phyloP scores from a whole-genome alignment of 2,329 filamentous ascomycete genomes.

The Paraconiothyrium sp. region DNA sequence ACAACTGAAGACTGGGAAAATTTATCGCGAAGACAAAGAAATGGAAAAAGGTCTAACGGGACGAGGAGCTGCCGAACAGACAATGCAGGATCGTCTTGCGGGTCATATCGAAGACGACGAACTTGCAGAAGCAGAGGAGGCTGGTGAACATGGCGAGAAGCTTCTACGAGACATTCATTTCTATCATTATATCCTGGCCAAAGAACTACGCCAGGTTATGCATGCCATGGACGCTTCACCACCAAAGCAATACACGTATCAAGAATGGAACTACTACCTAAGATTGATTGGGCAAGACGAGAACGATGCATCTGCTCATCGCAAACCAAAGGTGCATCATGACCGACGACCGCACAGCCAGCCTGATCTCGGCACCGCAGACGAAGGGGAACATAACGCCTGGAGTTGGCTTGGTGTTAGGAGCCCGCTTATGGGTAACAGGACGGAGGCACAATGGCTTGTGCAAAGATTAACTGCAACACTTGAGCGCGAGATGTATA shows the following conservation, averaged over 20 bases:
- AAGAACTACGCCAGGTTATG: slow-evolving; percentile 56
- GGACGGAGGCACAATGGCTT: slow-evolving; percentile 78
- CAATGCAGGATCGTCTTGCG: slow-evolving; percentile 44
- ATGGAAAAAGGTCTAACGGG: slow-evolving; percentile 15
- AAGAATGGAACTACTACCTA: slow-evolving; percentile 53
- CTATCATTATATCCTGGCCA: slow-evolving; percentile 59
- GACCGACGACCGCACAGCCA: slow-evolving; percentile 29
- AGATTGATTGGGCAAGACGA: slow-evolving; percentile 52
- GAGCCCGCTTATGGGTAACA: slow-evolving; percentile 74
- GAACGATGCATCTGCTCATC: slow-evolving; percentile 48
- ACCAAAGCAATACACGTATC: slow-evolving; percentile 50
- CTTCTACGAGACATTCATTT: slow-evolving; percentile 61
- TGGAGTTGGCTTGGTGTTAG: slow-evolving; percentile 80
- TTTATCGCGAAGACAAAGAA: slow-evolving; percentile 25
- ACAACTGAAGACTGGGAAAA: slow-evolving; percentile 35
- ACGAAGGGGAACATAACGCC: slow-evolving; percentile 60
- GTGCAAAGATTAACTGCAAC: slow-evolving; percentile 69
- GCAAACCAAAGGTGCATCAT: slow-evolving; percentile 36
- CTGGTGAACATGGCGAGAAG: slow-evolving; percentile 53
- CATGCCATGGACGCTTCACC: slow-evolving; percentile 53
- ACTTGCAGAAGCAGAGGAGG: slow-evolving; percentile 52
- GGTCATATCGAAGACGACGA: slow-evolving; percentile 55
- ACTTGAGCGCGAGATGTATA: slow-evolving; percentile 57
- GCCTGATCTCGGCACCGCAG: slow-evolving; percentile 44
- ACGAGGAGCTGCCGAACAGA: slow-evolving; percentile 22